phyloP scores from a whole-genome alignment of 371 early-diverging fungal genomes.

The Lichtheimia ramosa region DNA sequence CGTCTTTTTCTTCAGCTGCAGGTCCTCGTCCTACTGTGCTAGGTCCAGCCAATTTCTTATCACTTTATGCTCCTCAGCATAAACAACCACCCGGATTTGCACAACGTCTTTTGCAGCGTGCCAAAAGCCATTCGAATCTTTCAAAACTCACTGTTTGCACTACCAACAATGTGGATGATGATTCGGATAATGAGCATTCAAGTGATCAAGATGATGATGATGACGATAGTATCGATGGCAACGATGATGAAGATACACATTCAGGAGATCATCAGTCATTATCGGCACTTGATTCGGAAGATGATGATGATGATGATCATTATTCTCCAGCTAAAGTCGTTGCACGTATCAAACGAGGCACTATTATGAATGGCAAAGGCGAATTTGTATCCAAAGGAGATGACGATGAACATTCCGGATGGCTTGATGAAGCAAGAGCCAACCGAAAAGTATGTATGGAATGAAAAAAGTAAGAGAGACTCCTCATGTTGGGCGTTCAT shows the following conservation, averaged over 20 bases:
- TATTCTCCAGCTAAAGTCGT: conserved; percentile 30
- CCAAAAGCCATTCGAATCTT: conserved; percentile 19
- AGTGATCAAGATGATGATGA: conserved; percentile 9
- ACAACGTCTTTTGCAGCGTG: conserved; percentile 16
- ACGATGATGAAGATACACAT: conserved; percentile 11
- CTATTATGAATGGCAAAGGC: conserved; percentile 53
- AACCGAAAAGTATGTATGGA: conserved; percentile 35
- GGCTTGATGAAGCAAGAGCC: conserved; percentile 43
- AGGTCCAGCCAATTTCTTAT: conserved; percentile 15
- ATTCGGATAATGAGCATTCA: conserved; percentile 1
- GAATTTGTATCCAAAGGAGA: conserved; percentile 41
- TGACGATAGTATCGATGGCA: conserved; percentile 5
- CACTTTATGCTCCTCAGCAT: conserved; percentile 15
- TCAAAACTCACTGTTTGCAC: conserved; percentile 16
- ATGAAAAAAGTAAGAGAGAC: conserved; percentile 2
- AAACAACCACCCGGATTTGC: conserved; percentile 7
- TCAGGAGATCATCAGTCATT: conserved; percentile 8
- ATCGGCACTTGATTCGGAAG: not conserved
- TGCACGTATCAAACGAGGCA: conserved; percentile 44
- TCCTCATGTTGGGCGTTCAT: not conserved
- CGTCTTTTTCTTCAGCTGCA: not conserved
- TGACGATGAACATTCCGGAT: conserved; percentile 20
- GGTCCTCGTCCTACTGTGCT: conserved; percentile 13
- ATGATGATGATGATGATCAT: conserved; percentile 13
- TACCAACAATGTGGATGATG: not conserved